A percentile compares a stretch with the other conserved stretches of the same genome.
phyloP scores from a whole-genome alignment of 148 eudicot species.

The Camellia sinensis region DNA sequence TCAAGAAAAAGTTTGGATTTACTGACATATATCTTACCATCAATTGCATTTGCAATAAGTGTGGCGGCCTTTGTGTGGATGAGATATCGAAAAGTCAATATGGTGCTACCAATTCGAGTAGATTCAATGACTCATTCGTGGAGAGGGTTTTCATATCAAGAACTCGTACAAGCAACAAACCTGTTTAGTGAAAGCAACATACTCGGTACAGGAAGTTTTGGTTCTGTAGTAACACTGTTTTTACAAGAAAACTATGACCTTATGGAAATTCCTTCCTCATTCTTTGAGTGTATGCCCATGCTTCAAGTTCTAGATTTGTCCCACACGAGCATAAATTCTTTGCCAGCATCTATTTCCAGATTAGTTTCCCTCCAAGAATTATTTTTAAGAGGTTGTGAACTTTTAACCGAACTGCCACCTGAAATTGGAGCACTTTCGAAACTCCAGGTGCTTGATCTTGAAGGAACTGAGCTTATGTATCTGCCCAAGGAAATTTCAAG shows the following conservation, averaged over 20 bases:
- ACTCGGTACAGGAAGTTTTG: too few relatives aligned
- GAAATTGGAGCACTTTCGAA: conserved; percentile 16
- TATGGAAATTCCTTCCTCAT: conserved; percentile 11
- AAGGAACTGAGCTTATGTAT: conserved; percentile 13
- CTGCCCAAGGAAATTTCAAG: conserved; percentile 10
- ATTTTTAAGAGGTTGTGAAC: conserved; percentile 15
- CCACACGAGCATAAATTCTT: conserved; percentile 16
- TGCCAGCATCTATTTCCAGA: conserved; percentile 20
- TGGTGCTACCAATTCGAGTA: background rate
- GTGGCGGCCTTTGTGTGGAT: background rate
- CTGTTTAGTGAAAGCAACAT: too few relatives aligned
- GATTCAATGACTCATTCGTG: background rate
- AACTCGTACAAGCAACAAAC: too few relatives aligned
- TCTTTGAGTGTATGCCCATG: conserved; percentile 19
- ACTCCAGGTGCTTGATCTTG: conserved; percentile 19
- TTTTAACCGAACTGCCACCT: conserved; percentile 16
- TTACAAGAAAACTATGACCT: conserved; percentile 5
- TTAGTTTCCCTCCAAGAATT: conserved; percentile 16
- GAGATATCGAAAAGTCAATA: background rate
- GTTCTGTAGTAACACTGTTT: background rate
- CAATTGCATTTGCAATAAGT: background rate
- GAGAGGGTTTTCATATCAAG: too few relatives aligned
- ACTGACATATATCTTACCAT: conserved; percentile 17
- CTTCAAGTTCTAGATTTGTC: conserved; percentile 19
- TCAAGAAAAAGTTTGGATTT: too few relatives aligned